These are phyloP conservation scores for Prunus mira DNA, from an alignment of 306 rosid genomes.

Conservation along the genomic window DNA sequence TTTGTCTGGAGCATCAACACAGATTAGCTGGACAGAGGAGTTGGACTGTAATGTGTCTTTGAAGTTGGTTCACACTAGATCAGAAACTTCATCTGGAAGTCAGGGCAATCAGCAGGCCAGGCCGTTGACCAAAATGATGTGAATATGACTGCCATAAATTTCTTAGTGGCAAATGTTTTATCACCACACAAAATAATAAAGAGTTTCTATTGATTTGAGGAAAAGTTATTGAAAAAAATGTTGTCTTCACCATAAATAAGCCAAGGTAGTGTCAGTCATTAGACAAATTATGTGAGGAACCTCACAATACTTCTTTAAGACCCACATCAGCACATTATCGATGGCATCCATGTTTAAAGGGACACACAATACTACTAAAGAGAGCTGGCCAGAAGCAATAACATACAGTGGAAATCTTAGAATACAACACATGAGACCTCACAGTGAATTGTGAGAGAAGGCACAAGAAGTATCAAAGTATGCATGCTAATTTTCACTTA, in stretches of 20 bases:
- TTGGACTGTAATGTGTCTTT: not conserved
- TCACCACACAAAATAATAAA: too few species aligned
- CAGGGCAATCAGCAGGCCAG: not conserved
- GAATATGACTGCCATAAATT: not conserved
- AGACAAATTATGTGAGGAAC: too few species aligned
- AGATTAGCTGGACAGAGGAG: not conserved
- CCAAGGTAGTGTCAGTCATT: too few species aligned
- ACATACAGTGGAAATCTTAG: not conserved
- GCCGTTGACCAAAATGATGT: not conserved
- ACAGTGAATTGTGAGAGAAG: not conserved
- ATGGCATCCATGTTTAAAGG: not conserved
- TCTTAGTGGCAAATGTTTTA: too few species aligned
- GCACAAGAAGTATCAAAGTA: not conserved
- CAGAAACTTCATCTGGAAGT: not conserved
- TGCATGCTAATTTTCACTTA: not conserved
- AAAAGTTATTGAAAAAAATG: too few species aligned
- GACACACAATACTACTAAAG: not conserved
- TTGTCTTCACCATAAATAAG: too few species aligned
- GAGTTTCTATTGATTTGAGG: too few species aligned
- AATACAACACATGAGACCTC: not conserved
- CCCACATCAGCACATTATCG: too few species aligned
- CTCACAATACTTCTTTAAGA: not conserved
- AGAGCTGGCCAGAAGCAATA: not conserved
- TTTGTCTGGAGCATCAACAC: not conserved
- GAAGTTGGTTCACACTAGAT: not conserved